Conservation (phyloP, 805 yeast species). For the Pichia insulana region DNA sequence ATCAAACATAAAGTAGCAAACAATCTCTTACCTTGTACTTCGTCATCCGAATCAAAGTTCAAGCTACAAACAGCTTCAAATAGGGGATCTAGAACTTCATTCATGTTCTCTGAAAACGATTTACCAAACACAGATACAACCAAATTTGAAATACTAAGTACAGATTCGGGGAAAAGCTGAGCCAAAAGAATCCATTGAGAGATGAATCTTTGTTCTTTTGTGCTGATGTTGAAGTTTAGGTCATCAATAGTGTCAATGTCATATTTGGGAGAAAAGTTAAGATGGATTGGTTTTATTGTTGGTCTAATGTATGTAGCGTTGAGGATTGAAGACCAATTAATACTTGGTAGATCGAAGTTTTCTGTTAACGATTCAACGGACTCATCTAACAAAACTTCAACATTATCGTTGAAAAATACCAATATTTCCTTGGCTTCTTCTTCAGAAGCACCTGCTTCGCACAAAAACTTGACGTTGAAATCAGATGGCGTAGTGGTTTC, state of each 20-base stretch:
- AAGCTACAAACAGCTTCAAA: slow-evolving; percentile 30
- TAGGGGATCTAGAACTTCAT: slow-evolving; percentile 31
- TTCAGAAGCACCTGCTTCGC: slow-evolving; percentile 24
- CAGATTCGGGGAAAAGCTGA: slow-evolving; percentile 33
- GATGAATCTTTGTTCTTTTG: slow-evolving; percentile 30
- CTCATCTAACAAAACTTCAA: slow-evolving; percentile 13
- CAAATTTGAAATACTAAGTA: slow-evolving; percentile 31
- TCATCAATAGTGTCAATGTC: slow-evolving; percentile 31
- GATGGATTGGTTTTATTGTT: slow-evolving; percentile 24
- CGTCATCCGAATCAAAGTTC: slow-evolving; percentile 19
- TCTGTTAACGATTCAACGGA: slow-evolving; percentile 17
- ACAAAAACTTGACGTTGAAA: slow-evolving; percentile 27
- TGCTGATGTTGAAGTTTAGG: slow-evolving; percentile 31
- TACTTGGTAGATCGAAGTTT: slow-evolving; percentile 24
- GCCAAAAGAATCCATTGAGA: slow-evolving; percentile 36
- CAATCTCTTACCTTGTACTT: slow-evolving; percentile 20
- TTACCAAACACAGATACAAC: slow-evolving; percentile 28
- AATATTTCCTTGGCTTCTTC: slow-evolving; percentile 25
- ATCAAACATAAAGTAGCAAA: slow-evolving; percentile 36
- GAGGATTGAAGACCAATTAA: slow-evolving; percentile 17
- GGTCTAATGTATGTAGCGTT: slow-evolving; percentile 17
- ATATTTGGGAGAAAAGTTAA: slow-evolving; percentile 29
- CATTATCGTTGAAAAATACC: slow-evolving; percentile 16
- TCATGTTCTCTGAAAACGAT: slow-evolving; percentile 25
- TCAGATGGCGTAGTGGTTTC: slow-evolving; percentile 35